A percentile compares a stretch with the other conserved stretches of the same genome.
Conservation (phyloP, 2,329 filamentous ascomycete genomes). For the Sporothrix brasiliensis region DNA sequence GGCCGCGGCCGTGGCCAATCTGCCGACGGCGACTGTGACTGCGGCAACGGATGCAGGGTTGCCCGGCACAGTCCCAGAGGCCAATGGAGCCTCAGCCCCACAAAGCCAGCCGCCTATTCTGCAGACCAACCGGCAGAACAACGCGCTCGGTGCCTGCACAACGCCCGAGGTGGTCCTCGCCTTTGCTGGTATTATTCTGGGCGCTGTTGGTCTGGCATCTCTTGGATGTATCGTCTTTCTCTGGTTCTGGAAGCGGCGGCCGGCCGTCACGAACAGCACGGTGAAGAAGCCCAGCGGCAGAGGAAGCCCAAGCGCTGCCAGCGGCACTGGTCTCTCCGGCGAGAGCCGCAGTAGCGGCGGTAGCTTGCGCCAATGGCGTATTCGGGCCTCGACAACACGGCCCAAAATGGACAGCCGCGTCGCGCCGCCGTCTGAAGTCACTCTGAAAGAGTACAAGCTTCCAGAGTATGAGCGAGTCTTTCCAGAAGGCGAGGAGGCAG, state of each 20-base stretch:
- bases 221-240: slow-evolving; percentile 23
- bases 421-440: background rate
- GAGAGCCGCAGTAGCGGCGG: slow-evolving; percentile 20
- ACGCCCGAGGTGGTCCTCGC: slow-evolving; percentile 30
- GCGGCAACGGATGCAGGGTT: background rate
- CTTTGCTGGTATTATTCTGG: slow-evolving; percentile 29
- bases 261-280: background rate
- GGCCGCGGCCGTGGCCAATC: background rate
- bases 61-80: background rate
- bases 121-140: background rate
- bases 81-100: background rate
- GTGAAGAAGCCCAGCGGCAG: background rate
- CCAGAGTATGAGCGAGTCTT: slow-evolving; percentile 23
- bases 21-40: background rate
- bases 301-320: background rate
- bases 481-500: background rate
- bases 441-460: slow-evolving; percentile 26
- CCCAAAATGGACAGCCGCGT: background rate
- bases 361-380: slow-evolving; percentile 22
- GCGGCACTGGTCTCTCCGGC: slow-evolving; percentile 16
- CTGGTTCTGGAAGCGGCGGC: slow-evolving; percentile 20
- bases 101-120: background rate
- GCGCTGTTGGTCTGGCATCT: slow-evolving; percentile 26
- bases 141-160: slow-evolving; percentile 25
- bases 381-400: background rate